Conservation (phyloP, 2,329 filamentous ascomycete genomes). For the Fusarium proliferatum region DNA sequence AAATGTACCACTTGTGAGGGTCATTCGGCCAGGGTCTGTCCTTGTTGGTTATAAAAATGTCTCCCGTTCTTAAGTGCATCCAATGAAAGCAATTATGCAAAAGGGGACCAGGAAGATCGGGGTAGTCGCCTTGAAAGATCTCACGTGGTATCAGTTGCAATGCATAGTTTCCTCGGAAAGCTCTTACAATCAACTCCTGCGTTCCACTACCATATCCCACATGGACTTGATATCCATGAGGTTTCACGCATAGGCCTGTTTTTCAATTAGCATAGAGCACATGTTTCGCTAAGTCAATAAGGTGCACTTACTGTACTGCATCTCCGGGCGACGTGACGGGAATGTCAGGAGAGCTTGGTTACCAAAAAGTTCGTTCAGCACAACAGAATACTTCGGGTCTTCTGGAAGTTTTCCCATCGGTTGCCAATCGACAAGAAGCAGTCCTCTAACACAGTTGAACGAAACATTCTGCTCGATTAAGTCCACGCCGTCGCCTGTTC, state of each 20-base stretch:
- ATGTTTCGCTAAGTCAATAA: not conserved
- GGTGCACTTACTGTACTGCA: conserved; percentile 57
- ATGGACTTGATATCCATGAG: conserved; percentile 63
- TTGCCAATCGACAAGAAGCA: conserved; percentile 50
- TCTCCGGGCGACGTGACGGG: conserved; percentile 63
- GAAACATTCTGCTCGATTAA: conserved; percentile 35
- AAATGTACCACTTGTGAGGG: conserved; percentile 13
- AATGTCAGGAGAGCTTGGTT: conserved; percentile 61
- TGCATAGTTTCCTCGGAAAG: conserved; percentile 28
- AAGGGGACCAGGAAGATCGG: conserved; percentile 63
- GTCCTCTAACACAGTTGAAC: conserved; percentile 48
- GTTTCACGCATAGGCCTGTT: conserved; percentile 17
- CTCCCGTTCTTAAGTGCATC: conserved; percentile 51
- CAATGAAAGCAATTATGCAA: conserved; percentile 66
- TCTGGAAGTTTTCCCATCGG: conserved; percentile 61
- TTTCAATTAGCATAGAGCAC: not conserved
- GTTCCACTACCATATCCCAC: conserved; percentile 45
- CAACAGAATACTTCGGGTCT: conserved; percentile 54
- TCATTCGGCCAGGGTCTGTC: conserved; percentile 32
- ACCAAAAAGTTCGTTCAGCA: conserved; percentile 64
- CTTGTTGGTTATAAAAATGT: conserved; percentile 34
- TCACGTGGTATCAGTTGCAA: conserved; percentile 39
- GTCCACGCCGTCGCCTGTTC: not conserved
- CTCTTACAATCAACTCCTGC: conserved; percentile 45
- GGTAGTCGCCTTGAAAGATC: conserved; percentile 21